A percentile compares a stretch with the other conserved stretches of the same genome.
These are phyloP conservation scores for Mariannaea elegans DNA, from an alignment of 2,329 filamentous ascomycete species.

Conservation along the genomic window DNA sequence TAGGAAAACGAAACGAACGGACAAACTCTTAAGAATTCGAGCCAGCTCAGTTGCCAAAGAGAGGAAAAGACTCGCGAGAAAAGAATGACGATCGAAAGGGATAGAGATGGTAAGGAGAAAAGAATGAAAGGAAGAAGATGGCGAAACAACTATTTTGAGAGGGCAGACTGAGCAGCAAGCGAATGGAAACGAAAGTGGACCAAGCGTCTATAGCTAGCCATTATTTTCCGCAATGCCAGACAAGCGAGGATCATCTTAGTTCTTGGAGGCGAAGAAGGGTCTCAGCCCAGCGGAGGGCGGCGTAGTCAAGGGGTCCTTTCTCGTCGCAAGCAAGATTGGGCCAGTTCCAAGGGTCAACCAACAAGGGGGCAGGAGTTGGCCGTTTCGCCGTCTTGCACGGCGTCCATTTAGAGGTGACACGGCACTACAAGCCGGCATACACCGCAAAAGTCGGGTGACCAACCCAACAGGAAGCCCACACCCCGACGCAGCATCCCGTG, in stretches of 20 bases:
- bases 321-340: conserved; percentile 40
- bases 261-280: conserved; percentile 2
- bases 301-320: conserved; percentile 10
- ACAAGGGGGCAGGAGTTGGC: conserved; percentile 30
- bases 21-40: conserved; percentile 17
- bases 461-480: conserved; percentile 7
- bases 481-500: conserved; percentile 5
- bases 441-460: neutral
- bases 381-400: conserved; percentile 23
- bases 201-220: conserved; percentile 7
- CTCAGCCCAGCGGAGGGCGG: neutral
- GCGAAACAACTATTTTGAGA: conserved; percentile 19
- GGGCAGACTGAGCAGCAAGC: conserved; percentile 1
- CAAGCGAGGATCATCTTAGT: conserved; percentile 13
- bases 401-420: conserved; percentile 18
- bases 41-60: conserved; percentile 36
- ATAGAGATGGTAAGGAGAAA: conserved; percentile 30
- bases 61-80: conserved; percentile 9
- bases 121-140: conserved; percentile 25
- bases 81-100: conserved; percentile 27
- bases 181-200: conserved; percentile 17
- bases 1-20: conserved; percentile 21
- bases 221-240: conserved; percentile 14
- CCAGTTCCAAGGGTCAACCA: conserved; percentile 41
- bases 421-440: neutral